Conservation (phyloP, 2,329 filamentous ascomycete genomes). For the Aspergillus eucalypticola region DNA sequence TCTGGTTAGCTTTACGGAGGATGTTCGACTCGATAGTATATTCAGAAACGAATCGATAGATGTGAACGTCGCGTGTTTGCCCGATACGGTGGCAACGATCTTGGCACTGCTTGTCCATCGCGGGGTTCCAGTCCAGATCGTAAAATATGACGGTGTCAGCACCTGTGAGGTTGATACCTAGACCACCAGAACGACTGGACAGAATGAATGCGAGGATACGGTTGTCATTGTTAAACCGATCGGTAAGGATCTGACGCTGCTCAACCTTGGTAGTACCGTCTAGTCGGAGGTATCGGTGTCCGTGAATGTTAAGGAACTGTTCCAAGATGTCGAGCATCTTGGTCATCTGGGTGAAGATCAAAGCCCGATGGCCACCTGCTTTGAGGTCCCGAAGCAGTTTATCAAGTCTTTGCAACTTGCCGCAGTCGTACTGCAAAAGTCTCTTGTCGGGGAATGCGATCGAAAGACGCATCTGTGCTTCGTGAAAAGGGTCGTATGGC, state of each 20-base stretch:
- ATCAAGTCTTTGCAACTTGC: constrained; percentile 89
- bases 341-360: constrained; percentile 99
- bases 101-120: constrained; percentile 99
- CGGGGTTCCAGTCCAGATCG: constrained; percentile 98
- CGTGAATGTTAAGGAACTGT: constrained; percentile 96
- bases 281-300: constrained; percentile 91
- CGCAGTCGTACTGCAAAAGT: constrained; percentile 95
- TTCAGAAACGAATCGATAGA: constrained; percentile 90
- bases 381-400: constrained; percentile 83
- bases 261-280: constrained; percentile 97
- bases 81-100: constrained; percentile 96
- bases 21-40: constrained; percentile 99
- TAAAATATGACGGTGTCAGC: constrained; percentile 99
- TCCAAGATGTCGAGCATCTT: constrained; percentile 97
- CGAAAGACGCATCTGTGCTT: constrained; percentile 84
- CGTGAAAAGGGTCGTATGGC: constrained; percentile 81
- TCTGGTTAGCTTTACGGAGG: constrained; percentile 91
- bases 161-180: constrained; percentile 95
- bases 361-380: constrained; percentile 82
- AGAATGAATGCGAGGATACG: constrained; percentile 94
- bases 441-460: constrained; percentile 97
- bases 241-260: constrained; percentile 89
- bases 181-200: constrained; percentile 87
- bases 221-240: constrained; percentile 93
- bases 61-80: constrained; percentile 95